A percentile compares a stretch with the other conserved stretches of the same genome.
These are phyloP conservation scores for Cynanchum wilfordii DNA, from an alignment of 257 asterid genomes.

Conservation along the genomic window DNA sequence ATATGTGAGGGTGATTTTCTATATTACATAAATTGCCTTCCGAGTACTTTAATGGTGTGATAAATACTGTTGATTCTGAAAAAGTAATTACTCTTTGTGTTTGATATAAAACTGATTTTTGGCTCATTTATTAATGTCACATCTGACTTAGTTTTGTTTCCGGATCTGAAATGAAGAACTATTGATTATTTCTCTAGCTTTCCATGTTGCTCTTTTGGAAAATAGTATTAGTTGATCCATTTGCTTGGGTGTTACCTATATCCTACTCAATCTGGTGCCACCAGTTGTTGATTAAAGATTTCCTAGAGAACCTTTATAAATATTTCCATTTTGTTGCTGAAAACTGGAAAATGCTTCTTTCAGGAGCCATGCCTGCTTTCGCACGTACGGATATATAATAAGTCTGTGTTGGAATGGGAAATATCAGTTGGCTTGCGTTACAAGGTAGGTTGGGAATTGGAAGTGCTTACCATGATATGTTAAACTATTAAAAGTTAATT, in stretches of 20 bases:
- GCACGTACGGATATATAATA: constrained; percentile 79
- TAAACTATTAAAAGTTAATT: constrained; percentile 6
- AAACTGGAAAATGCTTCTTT: constrained; percentile 15
- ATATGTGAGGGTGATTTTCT: background rate
- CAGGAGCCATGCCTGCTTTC: constrained; percentile 95
- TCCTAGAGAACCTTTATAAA: constrained; percentile 3
- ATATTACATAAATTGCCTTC: background rate
- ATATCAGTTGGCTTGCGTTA: constrained; percentile 87
- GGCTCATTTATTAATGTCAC: background rate
- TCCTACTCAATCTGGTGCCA: background rate
- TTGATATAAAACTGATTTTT: background rate
- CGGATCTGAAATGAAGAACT: background rate
- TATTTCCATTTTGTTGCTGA: constrained; percentile 2
- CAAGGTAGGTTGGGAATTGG: constrained; percentile 82
- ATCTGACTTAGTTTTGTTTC: background rate
- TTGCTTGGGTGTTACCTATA: background rate
- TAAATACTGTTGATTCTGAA: background rate
- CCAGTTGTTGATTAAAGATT: background rate
- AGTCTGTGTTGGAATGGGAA: constrained; percentile 99
- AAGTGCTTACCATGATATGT: constrained; percentile 9
- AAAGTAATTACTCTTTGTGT: background rate
- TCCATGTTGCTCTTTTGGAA: background rate
- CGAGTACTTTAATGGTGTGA: background rate
- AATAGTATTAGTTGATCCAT: background rate
- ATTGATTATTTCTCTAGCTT: background rate